phyloP scores from a whole-genome alignment of 441 rosid genomes.

The Gossypium gossypioides region DNA sequence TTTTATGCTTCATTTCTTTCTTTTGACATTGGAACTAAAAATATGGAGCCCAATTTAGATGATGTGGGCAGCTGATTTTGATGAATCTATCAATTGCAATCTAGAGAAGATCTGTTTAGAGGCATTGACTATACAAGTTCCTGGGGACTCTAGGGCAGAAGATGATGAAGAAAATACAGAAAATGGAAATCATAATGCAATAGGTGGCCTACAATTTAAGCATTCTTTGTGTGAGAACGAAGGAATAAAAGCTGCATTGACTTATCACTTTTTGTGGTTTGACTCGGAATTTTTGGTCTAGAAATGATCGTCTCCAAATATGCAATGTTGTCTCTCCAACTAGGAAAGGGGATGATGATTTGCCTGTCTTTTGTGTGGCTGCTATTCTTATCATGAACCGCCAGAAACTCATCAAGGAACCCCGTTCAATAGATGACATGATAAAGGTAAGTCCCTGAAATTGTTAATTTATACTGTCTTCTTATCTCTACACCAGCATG shows the following conservation, averaged over 20 bases:
- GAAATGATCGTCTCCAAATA: conserved; percentile 44
- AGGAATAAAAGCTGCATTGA: conserved; percentile 44
- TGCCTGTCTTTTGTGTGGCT: conserved; percentile 87
- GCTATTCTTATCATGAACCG: conserved; percentile 80
- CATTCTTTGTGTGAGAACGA: conserved; percentile 29
- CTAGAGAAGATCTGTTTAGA: conserved; percentile 64
- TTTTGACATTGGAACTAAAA: not conserved
- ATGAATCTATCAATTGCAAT: conserved; percentile 44
- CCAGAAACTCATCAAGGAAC: conserved; percentile 69
- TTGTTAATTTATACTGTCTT: conserved; percentile 6
- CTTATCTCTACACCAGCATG: not conserved
- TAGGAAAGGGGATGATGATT: conserved; percentile 52
- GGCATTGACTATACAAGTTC: conserved; percentile 52
- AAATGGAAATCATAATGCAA: conserved; percentile 33
- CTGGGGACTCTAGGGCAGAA: conserved; percentile 36
- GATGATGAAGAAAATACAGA: conserved; percentile 34
- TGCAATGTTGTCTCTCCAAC: conserved; percentile 44
- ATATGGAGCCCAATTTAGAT: conserved; percentile 42
- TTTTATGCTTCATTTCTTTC: not conserved
- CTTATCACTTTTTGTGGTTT: conserved; percentile 71
- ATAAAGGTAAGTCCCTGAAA: conserved; percentile 52
- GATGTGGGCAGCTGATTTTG: conserved; percentile 98
- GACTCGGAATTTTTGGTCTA: conserved; percentile 62
- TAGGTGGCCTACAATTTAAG: conserved; percentile 33
- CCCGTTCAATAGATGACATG: conserved; percentile 80